A percentile compares a stretch with the other conserved stretches of the same genome.
Evolutionary conservation across 352 stramenopile species (phyloP).

Genomic region (Globisporangium abappressorium): DNA sequence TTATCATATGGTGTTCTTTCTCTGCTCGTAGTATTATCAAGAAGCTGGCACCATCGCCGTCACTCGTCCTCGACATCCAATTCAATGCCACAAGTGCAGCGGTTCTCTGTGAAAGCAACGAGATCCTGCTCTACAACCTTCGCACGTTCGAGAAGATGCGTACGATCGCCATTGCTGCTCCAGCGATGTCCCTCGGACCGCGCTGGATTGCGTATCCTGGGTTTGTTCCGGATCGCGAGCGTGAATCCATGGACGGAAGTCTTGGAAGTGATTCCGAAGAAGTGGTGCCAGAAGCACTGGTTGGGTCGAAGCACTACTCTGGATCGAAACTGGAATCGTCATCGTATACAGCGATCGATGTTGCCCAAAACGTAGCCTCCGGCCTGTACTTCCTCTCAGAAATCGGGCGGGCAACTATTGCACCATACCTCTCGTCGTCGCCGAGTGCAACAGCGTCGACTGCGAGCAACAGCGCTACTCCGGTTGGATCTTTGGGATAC

Average conservation of each 20-base stretch:
- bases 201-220: constrained; percentile 74
- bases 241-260: constrained; percentile 24
- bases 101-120: constrained; percentile 62
- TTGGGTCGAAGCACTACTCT: constrained; percentile 15
- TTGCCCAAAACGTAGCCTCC: constrained; percentile 86
- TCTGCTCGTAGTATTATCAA: constrained; percentile 38
- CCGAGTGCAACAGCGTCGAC: constrained; percentile 29
- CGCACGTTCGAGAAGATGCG: constrained; percentile 41
- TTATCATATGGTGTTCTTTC: not conserved
- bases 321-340: constrained; percentile 27
- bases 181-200: constrained; percentile 60
- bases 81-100: constrained; percentile 51
- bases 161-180: constrained; percentile 45
- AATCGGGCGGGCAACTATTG: constrained; percentile 60
- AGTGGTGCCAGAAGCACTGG: constrained; percentile 27
- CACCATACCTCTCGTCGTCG: constrained; percentile 70
- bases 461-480: constrained; percentile 17
- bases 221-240: constrained; percentile 24
- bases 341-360: constrained; percentile 68
- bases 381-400: constrained; percentile 84
- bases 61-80: constrained; percentile 66
- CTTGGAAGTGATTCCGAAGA: constrained; percentile 50
- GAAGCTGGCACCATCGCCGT: constrained; percentile 50
- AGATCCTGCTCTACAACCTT: constrained; percentile 69
- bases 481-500: constrained; percentile 20